Evolutionary conservation across 768 basidiomycete species (phyloP).

Genomic region (Agrocybe pediades): DNA sequence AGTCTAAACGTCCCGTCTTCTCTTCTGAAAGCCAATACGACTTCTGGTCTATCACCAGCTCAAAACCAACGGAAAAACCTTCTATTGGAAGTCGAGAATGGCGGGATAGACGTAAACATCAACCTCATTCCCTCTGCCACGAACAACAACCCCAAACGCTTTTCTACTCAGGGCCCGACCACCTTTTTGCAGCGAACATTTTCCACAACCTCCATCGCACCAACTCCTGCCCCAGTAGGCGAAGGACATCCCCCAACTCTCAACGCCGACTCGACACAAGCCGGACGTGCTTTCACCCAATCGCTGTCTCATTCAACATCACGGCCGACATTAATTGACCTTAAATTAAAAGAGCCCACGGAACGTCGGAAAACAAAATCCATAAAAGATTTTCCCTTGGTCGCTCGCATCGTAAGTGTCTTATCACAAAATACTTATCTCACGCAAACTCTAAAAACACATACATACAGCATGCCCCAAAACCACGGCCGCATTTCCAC

Average conservation of each 20-base stretch:
- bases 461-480: constrained; percentile 35
- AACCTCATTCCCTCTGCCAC: constrained; percentile 30
- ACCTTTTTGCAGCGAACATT: background rate
- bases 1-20: constrained; percentile 37
- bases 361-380: constrained; percentile 12
- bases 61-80: constrained; percentile 34
- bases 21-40: constrained; percentile 29
- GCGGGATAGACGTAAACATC: constrained; percentile 44
- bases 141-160: background rate
- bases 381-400: constrained; percentile 27
- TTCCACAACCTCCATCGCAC: background rate
- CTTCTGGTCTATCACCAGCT: constrained; percentile 17
- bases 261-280: background rate
- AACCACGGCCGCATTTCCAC: constrained; percentile 36
- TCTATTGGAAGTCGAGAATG: constrained; percentile 36
- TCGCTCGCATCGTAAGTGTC: constrained; percentile 42
- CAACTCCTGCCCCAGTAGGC: background rate
- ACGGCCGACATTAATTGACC: constrained; percentile 30
- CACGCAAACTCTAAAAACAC: background rate
- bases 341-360: constrained; percentile 26
- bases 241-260: background rate
- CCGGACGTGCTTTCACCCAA: background rate
- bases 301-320: background rate
- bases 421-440: constrained; percentile 1
- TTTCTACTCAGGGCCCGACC: background rate